Conservation (phyloP, 2,329 filamentous ascomycete species). For the Ceratocystis colombiana region DNA sequence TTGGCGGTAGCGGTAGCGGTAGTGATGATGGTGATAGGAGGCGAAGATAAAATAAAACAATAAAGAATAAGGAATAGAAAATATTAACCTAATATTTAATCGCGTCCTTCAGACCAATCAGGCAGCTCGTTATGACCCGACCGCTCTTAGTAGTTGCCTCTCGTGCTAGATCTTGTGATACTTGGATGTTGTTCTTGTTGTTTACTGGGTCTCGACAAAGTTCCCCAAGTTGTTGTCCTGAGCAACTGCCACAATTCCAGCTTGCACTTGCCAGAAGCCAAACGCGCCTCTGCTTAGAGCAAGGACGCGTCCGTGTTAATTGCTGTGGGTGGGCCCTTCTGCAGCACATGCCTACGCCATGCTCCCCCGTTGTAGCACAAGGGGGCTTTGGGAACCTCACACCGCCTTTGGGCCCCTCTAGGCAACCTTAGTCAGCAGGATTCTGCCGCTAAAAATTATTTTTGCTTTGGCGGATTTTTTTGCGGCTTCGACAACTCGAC, state of each 20-base stretch:
- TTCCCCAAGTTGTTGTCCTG: background rate
- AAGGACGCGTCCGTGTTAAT: slow-evolving; percentile 22
- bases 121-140: background rate
- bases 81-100: background rate
- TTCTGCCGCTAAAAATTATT: slow-evolving; percentile 25
- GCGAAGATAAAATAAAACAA: background rate
- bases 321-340: background rate
- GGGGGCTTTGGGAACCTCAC: background rate
- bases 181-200: slow-evolving; percentile 1
- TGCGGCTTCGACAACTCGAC: background rate
- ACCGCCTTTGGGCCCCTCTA: slow-evolving; percentile 19
- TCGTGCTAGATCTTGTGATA: background rate
- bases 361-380: background rate
- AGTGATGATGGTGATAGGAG: background rate
- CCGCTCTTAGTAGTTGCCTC: background rate
- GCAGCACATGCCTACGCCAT: background rate
- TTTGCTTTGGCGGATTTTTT: slow-evolving; percentile 11
- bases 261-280: background rate
- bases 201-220: background rate
- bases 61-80: background rate
- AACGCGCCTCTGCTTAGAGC: background rate
- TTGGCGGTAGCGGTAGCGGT: too few relatives aligned
- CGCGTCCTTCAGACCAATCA: background rate
- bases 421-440: slow-evolving; percentile 21
- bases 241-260: slow-evolving; percentile 1